Evolutionary conservation across 228 moss, liverwort and hornwort species (phyloP), one percentile per base, ranked within the genome.

Genomic region (Sphagnum magellanicum): DNA sequence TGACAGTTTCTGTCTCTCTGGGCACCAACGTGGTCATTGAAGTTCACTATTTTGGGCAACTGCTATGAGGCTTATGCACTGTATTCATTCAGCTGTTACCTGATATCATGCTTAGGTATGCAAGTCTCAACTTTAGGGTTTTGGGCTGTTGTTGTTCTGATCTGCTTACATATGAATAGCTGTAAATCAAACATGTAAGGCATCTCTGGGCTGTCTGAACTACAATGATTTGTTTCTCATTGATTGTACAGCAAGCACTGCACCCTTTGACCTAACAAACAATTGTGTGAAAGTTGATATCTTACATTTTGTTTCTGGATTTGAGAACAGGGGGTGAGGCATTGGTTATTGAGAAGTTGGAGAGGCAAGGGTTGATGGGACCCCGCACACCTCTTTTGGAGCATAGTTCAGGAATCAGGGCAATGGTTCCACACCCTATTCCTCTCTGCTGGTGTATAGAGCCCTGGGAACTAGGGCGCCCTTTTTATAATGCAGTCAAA

Each of bases 91-190:
- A 94, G 98, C 77, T 87, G 89, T 81, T 98, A 94, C 80, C 75
- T 98, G 70, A 92, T 98, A 86, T 94, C 98, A 73, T 98, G 98
- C 83, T 72, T 98, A 86, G 93, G 97, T 97, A 87, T 50, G 63
- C 7, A 4, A 9, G 32, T 32, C 32, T 32, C 32, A 32, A 32
- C 32, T 32, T 32, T 32, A 32, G 32, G 32, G 32, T 32, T 32
- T 48, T 16, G 47, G 49, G 49, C 8, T 47, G 9, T 49, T 48
- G 51, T 17, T 14, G 47, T 8, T 65, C 13, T 4, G 32, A 32
- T 32, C 32, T 32, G 32, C 32, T 32, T 32, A 32, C 32, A 32
- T 3, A 32, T 32, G 32, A 32, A 32, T 32, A 32, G 32, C 32
- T 32, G 32, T 32, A 2, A 32, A 32, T 32, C 32, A 32, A 32